phyloP scores from a whole-genome alignment of 345 rosid genomes.

The Eucalyptus cloeziana region DNA sequence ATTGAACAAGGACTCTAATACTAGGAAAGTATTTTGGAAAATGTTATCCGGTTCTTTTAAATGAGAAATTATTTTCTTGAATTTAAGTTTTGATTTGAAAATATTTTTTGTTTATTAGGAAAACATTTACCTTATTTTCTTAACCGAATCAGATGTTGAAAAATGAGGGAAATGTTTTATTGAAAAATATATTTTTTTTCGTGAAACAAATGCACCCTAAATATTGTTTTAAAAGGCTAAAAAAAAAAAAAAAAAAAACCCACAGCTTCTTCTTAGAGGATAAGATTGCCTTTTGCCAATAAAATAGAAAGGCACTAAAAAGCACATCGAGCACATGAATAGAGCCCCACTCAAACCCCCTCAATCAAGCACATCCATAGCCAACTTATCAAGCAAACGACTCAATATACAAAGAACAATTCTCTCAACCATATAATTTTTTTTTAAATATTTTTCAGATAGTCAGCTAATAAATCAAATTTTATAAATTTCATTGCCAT shows the following conservation, averaged over 20 bases:
- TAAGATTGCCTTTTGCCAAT: not conserved
- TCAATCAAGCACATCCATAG: not conserved
- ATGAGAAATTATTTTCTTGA: too few relatives aligned
- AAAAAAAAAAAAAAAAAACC: too few relatives aligned
- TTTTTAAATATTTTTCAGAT: not conserved
- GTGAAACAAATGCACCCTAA: not conserved
- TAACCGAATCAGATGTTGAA: too few relatives aligned
- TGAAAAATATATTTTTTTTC: too few relatives aligned
- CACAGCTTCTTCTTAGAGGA: not conserved
- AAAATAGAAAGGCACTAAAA: not conserved
- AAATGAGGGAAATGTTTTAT: too few relatives aligned
- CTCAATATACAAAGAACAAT: not conserved
- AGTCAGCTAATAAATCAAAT: not conserved
- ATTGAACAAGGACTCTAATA: too few relatives aligned
- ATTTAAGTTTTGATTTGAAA: too few relatives aligned
- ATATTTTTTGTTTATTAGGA: too few relatives aligned
- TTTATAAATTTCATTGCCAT: not conserved
- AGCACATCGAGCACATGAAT: not conserved
- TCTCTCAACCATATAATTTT: not conserved
- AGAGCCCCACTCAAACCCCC: not conserved
- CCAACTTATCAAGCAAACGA: not conserved
- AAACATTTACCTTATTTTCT: too few relatives aligned
- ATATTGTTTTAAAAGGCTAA: too few relatives aligned
- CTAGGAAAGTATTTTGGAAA: too few relatives aligned
- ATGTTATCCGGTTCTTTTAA: rapidly evolving